A percentile compares a stretch with the other conserved stretches of the same genome.
These are phyloP conservation scores for Suillus tomentosus DNA, from an alignment of 768 basidiomycete species.

Conservation along the genomic window DNA sequence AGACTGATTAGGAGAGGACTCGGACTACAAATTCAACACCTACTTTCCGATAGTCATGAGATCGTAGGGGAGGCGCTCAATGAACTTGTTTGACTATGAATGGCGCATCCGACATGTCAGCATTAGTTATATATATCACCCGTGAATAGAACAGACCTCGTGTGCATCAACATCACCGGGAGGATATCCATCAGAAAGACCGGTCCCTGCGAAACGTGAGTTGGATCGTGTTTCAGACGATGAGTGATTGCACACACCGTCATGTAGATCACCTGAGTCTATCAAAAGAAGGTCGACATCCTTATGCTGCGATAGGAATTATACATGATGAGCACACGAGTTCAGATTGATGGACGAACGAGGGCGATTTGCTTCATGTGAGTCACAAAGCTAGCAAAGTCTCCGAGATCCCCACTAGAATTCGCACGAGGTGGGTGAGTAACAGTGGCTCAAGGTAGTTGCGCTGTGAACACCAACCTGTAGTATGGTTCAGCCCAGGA, in stretches of 20 bases:
- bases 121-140: neutral
- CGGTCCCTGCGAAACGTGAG: conserved; percentile 55
- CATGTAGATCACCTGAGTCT: conserved; percentile 77
- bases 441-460: neutral
- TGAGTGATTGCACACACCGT: conserved; percentile 41
- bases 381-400: conserved; percentile 79
- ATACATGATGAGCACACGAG: neutral
- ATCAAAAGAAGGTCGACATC: conserved; percentile 84
- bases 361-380: conserved; percentile 79
- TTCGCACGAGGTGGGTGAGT: neutral
- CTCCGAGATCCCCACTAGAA: conserved; percentile 65
- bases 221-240: neutral
- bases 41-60: conserved; percentile 84
- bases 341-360: conserved; percentile 34
- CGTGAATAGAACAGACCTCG: conserved; percentile 45
- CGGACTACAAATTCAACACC: conserved; percentile 10
- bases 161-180: conserved; percentile 70
- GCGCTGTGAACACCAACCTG: conserved; percentile 39
- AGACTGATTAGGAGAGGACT: neutral
- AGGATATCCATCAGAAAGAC: conserved; percentile 75
- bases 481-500: conserved; percentile 78
- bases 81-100: conserved; percentile 67
- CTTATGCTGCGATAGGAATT: conserved; percentile 42
- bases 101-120: neutral
- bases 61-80: conserved; percentile 79